phyloP scores from a whole-genome alignment of 768 basidiomycete genomes.

The Cubamyces sp. region DNA sequence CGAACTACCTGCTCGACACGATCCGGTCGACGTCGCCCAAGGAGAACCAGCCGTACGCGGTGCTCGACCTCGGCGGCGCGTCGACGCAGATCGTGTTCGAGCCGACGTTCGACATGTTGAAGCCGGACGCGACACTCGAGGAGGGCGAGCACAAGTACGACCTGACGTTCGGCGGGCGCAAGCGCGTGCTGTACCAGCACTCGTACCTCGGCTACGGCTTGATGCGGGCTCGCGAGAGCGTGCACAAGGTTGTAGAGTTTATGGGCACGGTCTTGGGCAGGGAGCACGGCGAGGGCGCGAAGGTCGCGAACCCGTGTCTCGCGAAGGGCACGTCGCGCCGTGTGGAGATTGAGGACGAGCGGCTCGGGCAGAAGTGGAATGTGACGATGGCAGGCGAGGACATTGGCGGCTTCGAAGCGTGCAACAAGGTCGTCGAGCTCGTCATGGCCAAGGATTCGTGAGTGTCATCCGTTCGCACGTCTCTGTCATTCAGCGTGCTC shows the following conservation, averaged over 20 bases:
- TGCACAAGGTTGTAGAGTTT: constrained; percentile 92
- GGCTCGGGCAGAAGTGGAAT: constrained; percentile 46
- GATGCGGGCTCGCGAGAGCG: constrained; percentile 82
- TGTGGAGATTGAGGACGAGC: constrained; percentile 64
- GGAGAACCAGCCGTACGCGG: constrained; percentile 64
- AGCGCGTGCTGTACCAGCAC: constrained; percentile 89
- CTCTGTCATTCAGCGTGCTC: background rate
- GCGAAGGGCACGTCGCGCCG: constrained; percentile 61
- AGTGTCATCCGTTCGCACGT: constrained; percentile 37
- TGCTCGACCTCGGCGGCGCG: constrained; percentile 95
- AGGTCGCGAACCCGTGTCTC: constrained; percentile 82
- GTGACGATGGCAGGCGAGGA: constrained; percentile 88
- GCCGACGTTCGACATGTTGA: constrained; percentile 59
- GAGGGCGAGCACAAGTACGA: constrained; percentile 94
- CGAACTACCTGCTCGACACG: constrained; percentile 86
- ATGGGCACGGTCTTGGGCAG: constrained; percentile 52
- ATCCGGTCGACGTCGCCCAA: constrained; percentile 50
- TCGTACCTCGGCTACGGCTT: constrained; percentile 97
- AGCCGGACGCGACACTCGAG: constrained; percentile 46
- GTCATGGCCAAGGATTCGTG: constrained; percentile 95
- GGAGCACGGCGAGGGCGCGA: constrained; percentile 33
- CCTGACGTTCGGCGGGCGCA: constrained; percentile 71
- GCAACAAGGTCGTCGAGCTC: constrained; percentile 80
- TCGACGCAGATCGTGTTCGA: constrained; percentile 98
- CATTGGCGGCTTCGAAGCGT: constrained; percentile 84